Conservation (phyloP, 257 asterid genomes). For the Solanum clarkiae region DNA sequence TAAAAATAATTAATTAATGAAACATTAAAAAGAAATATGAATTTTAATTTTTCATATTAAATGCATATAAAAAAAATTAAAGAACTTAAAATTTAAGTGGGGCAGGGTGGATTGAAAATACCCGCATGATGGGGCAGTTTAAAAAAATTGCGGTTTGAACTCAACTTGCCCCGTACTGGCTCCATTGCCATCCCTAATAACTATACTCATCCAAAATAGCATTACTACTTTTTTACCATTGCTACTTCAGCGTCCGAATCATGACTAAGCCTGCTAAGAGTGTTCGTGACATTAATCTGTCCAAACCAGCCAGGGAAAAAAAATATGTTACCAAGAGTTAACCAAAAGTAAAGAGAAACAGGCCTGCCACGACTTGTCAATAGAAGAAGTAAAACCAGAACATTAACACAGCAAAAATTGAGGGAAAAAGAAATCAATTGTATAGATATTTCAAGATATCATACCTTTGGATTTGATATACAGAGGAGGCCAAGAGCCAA, state of each 20-base stretch:
- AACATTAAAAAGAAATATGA: too few species aligned
- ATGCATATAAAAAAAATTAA: too few species aligned
- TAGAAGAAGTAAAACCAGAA: background rate
- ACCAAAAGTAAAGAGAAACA: background rate
- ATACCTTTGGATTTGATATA: conserved; percentile 90
- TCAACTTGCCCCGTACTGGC: too few species aligned
- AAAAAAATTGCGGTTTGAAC: too few species aligned
- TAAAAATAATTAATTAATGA: too few species aligned
- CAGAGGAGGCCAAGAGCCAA: conserved; percentile 92
- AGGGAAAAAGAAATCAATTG: background rate
- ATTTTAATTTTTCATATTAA: too few species aligned
- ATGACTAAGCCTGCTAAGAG: conserved; percentile 92
- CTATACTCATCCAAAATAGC: background rate
- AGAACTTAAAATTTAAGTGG: too few species aligned
- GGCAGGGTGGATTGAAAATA: too few species aligned
- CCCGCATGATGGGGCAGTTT: too few species aligned
- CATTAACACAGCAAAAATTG: background rate
- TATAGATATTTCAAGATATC: background rate
- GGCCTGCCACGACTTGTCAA: background rate
- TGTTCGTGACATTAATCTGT: conserved; percentile 97
- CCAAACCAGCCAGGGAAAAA: conserved; percentile 6
- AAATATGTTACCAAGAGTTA: background rate
- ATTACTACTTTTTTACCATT: background rate
- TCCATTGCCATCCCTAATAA: background rate
- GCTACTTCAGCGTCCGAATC: conserved; percentile 87